phyloP scores from a whole-genome alignment of 208 protist genomes.

The Entamoeba histolytica region DNA sequence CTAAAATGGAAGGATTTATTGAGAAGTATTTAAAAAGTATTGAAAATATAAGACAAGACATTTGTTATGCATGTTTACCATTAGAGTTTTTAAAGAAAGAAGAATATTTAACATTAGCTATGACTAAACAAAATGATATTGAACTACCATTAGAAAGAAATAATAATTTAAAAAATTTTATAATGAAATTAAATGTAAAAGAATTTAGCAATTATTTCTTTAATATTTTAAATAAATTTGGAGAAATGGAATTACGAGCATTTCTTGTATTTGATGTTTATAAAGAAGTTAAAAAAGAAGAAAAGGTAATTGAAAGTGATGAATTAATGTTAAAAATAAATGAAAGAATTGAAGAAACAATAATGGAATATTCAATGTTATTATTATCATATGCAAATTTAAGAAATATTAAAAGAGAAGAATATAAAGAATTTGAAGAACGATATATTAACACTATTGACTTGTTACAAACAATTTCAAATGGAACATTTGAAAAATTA shows the following conservation, averaged over 20 bases:
- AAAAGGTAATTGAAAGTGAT: neutral
- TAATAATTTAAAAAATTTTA: neutral
- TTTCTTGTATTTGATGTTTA: neutral
- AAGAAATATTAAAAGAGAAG: neutral
- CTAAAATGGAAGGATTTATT: neutral
- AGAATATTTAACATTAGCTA: neutral
- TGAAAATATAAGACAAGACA: neutral
- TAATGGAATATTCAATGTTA: neutral
- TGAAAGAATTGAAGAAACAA: neutral
- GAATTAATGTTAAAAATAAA: neutral
- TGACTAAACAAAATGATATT: neutral
- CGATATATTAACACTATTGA: neutral
- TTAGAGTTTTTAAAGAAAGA: neutral
- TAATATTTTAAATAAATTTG: neutral
- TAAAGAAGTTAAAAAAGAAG: neutral
- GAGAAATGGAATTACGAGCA: neutral
- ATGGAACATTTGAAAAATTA: neutral
- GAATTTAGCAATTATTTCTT: neutral
- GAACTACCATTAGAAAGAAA: neutral
- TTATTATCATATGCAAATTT: neutral
- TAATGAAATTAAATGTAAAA: neutral
- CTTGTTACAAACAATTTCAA: neutral
- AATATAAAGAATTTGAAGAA: neutral
- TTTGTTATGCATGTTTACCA: neutral
- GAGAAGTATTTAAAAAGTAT: neutral